Base-by-base conservation (phyloP, 2,329 filamentous ascomycete species). In the Exophiala sp. region DNA sequence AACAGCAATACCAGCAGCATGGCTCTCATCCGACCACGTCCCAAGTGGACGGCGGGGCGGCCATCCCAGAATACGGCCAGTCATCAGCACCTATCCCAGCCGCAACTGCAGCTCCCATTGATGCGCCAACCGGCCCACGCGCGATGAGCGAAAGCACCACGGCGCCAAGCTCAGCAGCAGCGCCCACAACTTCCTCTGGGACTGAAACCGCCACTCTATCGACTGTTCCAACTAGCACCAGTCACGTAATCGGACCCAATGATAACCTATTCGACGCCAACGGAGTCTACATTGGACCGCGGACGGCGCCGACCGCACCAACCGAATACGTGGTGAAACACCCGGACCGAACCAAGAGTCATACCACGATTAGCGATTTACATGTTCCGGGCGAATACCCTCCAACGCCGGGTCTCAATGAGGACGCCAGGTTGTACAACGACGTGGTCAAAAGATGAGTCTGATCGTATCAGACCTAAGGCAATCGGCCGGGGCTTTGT, bases 351-450 rank as follows among this genome's bases (percentile, higher is more conserved):
- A 61, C 68, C 11, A 68, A 73, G 40, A 74, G 76, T 57, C 70
- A 74, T 5, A 72, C 75, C 10, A 79, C 76, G 22, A 78, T 86
- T 38, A 81, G 80, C 47, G 77, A 83, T 61, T 67, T 88, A 43
- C 82, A 85, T 62, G 77, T 88, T 14, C 85, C 85, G 2, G 85
- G 85, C 9, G 75, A 83, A 58, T 88, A 76, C 62, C 81, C 81
- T 10, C 21, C 23, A 14, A 52, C 51, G 2, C 47, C 42, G 9
- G 48, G 37, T 18, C 45, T 54, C 7, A 50, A 43, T 14, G 54
- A 57, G 9, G 51, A 54, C 5, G 4, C 41, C 7, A 52, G 27
- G 23, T 19, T 54, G 2, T 57, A 57, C 40, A 23, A 37, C 11
- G 50, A 51, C n/a, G 54, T 54, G 22, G 38, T 57, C 23, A 37